Evolutionary conservation across 306 rosid genomes (phyloP), one percentile per base, ranked within the genome.

Genomic region (Fagus crenata): DNA sequence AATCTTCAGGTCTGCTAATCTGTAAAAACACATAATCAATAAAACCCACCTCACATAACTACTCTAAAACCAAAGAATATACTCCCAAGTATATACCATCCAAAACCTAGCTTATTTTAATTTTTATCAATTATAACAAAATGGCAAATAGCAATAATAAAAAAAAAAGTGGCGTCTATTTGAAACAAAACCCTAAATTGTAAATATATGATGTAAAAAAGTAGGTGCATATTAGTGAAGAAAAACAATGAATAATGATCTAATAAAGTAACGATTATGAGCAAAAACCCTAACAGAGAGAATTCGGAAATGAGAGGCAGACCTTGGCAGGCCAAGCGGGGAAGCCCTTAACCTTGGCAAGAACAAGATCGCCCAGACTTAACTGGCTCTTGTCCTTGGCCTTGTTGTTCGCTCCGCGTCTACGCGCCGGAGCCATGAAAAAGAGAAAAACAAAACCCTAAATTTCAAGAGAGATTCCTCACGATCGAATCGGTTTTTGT

Each of bases 291-390:
- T 46, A 65, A 71, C 6, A 49, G 80, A 69, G 82, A 8, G 13
- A 80, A 22, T 22, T 22, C 28, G 28, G 28, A 22, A 22, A 22
- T 22, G 28, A 74, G 43, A 73, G 12, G 6, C 65, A 40, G 33
- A 96, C 99, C 99, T 96, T 91, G 59, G 98, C 99, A 49, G 99
- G 99, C 99, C 98, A 96, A 69, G 89, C 82, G 6, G 98, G 99
- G 85, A 88, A 91, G 59, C 99, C 99, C 93, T 96, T 96, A 84
- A 96, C 98, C 91, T 96, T 96, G 39, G 99, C 99, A 28, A 96
- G 99, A 4, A 96, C 99, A 39, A 96, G 99, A 96, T 93, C 98
- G 79, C 99, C 99, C 49, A 91, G 82, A 63, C 90, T 84, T 86
- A 96, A 75, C 85, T 91, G 87, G 31, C 89, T 85, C 71, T 88